A percentile compares a stretch with the other conserved stretches of the same genome.
phyloP scores from a whole-genome alignment of 192 early-diverging fungal genomes.

The Dissophora globulifera region DNA sequence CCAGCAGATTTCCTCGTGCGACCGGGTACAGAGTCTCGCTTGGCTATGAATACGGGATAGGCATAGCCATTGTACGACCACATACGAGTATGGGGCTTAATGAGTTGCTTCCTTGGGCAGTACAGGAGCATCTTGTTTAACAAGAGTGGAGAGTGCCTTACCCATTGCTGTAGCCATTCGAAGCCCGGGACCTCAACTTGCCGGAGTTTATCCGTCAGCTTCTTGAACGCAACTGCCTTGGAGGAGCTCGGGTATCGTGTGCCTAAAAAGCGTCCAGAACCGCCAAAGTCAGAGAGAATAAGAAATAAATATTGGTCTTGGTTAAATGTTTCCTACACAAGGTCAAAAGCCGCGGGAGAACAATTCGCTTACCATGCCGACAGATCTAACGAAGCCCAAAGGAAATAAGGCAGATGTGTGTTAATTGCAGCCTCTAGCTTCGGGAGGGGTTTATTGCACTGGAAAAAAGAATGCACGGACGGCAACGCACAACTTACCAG shows the following conservation, averaged over 20 bases:
- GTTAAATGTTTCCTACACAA: too few relatives aligned
- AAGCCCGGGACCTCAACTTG: neutral
- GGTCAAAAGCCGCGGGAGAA: too few relatives aligned
- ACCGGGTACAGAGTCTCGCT: constrained; percentile 12
- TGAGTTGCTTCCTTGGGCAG: too few relatives aligned
- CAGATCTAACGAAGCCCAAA: too few relatives aligned
- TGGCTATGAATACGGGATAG: neutral
- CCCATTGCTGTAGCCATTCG: constrained; percentile 24
- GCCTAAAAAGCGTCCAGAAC: constrained; percentile 8
- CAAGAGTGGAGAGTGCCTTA: neutral
- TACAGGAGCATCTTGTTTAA: too few relatives aligned
- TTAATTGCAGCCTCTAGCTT: too few relatives aligned
- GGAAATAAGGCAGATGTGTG: too few relatives aligned
- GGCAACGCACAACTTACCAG: constrained; percentile 27
- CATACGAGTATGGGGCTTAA: too few relatives aligned
- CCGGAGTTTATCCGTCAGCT: constrained; percentile 5
- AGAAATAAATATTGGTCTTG: neutral
- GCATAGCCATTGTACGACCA: too few relatives aligned
- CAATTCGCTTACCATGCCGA: constrained; percentile 35
- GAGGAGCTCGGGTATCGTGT: constrained; percentile 13
- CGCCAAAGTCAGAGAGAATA: neutral
- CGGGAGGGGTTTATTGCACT: too few relatives aligned
- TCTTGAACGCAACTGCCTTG: constrained; percentile 6
- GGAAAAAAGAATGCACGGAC: neutral
- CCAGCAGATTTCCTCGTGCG: constrained; percentile 5